phyloP scores from a whole-genome alignment of 768 basidiomycete species.

The Pulveroboletus sp. region DNA sequence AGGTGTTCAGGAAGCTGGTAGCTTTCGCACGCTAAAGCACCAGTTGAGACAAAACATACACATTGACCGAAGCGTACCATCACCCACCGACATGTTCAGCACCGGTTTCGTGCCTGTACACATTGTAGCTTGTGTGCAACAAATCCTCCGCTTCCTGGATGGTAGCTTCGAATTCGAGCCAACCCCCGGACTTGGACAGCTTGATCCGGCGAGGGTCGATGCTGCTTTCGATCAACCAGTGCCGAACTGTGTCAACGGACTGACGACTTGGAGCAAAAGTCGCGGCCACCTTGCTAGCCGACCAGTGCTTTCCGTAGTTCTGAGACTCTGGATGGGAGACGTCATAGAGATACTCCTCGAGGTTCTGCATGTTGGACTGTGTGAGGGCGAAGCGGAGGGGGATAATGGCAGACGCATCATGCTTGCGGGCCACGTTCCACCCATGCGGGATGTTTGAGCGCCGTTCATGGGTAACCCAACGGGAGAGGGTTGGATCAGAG shows the following conservation, averaged over 20 bases:
- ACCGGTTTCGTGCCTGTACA: conserved; percentile 40
- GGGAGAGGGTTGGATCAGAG: conserved; percentile 8
- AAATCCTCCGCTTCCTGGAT: conserved; percentile 44
- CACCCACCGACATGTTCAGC: conserved; percentile 36
- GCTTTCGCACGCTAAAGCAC: no score
- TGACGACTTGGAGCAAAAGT: no score
- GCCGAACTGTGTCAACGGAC: conserved; percentile 35
- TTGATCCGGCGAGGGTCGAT: conserved; percentile 34
- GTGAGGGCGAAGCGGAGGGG: conserved; percentile 46
- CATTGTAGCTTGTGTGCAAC: conserved; percentile 39
- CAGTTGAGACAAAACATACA: not conserved
- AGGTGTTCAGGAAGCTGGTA: no score
- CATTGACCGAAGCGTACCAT: no score
- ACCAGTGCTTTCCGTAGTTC: no score
- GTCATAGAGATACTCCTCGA: conserved; percentile 41
- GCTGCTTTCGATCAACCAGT: conserved; percentile 40
- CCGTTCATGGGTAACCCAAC: conserved; percentile 12
- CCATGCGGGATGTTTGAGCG: conserved; percentile 39
- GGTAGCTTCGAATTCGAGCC: conserved; percentile 41
- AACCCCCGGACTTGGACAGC: conserved; percentile 32
- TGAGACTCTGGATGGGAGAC: conserved; percentile 42
- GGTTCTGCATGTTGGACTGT: conserved; percentile 38
- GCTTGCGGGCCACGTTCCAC: conserved; percentile 33
- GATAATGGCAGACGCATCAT: conserved; percentile 32
- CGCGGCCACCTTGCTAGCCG: no score